Evolutionary conservation across 208 protist species (phyloP).

Genomic region (Trypanosoma grayi): DNA sequence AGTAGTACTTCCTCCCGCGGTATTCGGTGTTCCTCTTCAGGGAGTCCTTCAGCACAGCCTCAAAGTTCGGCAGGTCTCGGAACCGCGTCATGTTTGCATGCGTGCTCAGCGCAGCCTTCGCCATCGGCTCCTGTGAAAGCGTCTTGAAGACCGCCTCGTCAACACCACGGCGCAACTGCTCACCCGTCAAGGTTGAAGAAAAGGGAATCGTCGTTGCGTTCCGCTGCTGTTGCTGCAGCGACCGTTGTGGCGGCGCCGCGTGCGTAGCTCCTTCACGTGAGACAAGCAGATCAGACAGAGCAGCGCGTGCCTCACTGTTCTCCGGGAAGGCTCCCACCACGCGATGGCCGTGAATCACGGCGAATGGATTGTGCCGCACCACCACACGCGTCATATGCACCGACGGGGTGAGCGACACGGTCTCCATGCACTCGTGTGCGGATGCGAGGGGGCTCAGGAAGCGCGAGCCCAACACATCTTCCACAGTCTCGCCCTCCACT

Average conservation of each 20-base stretch:
- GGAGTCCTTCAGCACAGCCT: conserved; percentile 45
- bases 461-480: conserved; percentile 18
- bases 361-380: conserved; percentile 51
- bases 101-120: conserved; percentile 32
- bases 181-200: conserved; percentile 19
- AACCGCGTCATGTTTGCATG: conserved; percentile 41
- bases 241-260: conserved; percentile 9
- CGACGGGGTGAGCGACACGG: background rate
- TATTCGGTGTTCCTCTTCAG: conserved; percentile 59
- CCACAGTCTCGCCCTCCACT: conserved; percentile 8
- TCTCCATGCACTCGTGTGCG: conserved; percentile 1
- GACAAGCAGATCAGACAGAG: conserved; percentile 23
- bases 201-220: background rate
- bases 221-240: background rate
- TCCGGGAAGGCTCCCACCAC: conserved; percentile 56
- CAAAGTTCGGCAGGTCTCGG: conserved; percentile 36
- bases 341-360: conserved; percentile 67
- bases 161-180: conserved; percentile 34
- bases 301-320: conserved; percentile 21
- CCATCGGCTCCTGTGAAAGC: conserved; percentile 36
- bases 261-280: conserved; percentile 26
- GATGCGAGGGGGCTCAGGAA: conserved; percentile 29
- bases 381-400: conserved; percentile 14
- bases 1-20: conserved; percentile 54
- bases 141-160: conserved; percentile 42